Evolutionary conservation across 1,284 basidiomycete species (phyloP), one percentile per base, ranked within the genome.

Genomic region (Papiliotrema nemorosa): DNA sequence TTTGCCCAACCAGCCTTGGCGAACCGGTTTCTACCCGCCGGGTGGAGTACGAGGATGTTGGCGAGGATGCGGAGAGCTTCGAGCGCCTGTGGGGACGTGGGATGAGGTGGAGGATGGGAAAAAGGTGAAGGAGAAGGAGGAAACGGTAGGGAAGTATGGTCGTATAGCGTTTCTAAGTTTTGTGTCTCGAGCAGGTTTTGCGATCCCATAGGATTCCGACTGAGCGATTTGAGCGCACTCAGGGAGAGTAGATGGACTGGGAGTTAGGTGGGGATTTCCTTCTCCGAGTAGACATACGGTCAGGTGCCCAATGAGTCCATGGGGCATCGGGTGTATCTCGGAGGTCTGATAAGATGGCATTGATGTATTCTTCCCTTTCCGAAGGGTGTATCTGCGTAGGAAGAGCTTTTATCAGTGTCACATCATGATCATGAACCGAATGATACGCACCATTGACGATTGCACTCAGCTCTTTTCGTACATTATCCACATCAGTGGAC

Each of bases 171-270:
- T 0, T 50, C 20, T 34, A 72, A 50, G 34, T 59, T 44, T 2
- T 48, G 33, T 13, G 49, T 24, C 9, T 59, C 77, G 10, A 82
- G 79, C 22, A 92, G 78, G 38, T 83, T 76, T 48, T 78, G 74
- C 9, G 89, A 88, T 13, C 85, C 87, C 5, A 81, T 75, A 0
- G 82, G 82, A 50, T 84, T 81, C 62, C 85, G 84, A 20, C 86
- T 87, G 2, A 92, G 78, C 2, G 80, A 82, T 73, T 92, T 91
- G 55, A 91, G 67, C 0, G 86, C 83, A 31, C 82, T 76, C 2
- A 92, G 75, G 16, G 86, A 87, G n/a, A 63, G 56, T 1, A 61
- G 48, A 37, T 63, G 55, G 21, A 65, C 64, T 66, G 37, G 1
- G 20, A 3, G n/a, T n/a, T n/a, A n/a, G n/a, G n/a, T n/a, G 43